A percentile compares a stretch with the other conserved stretches of the same genome.
Evolutionary conservation across 1,284 basidiomycete species (phyloP).

Genomic region (Cutaneotrichosporon arboriforme): DNA sequence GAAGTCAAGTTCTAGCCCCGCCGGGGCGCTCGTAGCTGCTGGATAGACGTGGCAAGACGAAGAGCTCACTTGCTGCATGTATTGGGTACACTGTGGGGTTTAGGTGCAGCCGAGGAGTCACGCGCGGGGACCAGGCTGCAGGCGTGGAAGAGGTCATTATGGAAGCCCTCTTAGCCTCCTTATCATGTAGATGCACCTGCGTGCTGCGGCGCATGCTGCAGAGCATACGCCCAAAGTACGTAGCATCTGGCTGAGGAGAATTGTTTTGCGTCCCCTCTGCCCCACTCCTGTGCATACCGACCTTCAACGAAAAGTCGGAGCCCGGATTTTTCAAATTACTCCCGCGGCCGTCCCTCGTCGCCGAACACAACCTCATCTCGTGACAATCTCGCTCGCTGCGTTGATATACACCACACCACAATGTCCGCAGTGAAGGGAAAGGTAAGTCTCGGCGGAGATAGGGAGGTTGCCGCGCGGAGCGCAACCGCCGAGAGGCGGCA

Average conservation of each 20-base stretch:
- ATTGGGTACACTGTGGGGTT: neutral
- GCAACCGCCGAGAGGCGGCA: too few relatives aligned
- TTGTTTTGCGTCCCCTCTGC: neutral
- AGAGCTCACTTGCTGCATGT: constrained; percentile 38
- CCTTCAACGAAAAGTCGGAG: neutral
- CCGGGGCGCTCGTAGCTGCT: neutral
- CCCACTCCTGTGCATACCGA: neutral
- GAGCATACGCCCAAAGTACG: too few relatives aligned
- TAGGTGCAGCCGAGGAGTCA: too few relatives aligned
- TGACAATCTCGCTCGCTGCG: neutral
- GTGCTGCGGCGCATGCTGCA: too few relatives aligned
- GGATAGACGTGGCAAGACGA: constrained; percentile 28
- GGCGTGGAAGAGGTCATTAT: too few relatives aligned
- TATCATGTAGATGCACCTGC: too few relatives aligned
- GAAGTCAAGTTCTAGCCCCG: constrained; percentile 34
- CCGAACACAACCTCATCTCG: too few relatives aligned
- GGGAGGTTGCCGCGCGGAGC: too few relatives aligned
- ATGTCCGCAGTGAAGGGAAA: constrained; percentile 32
- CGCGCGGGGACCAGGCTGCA: too few relatives aligned
- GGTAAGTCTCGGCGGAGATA: too few relatives aligned
- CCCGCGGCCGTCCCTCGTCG: neutral
- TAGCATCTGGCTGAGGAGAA: too few relatives aligned
- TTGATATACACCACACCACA: neutral
- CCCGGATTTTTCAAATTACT: constrained; percentile 3
- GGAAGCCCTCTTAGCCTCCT: too few relatives aligned